Percentiles rank a stretch among this genome's conserved stretches.
phyloP scores from a whole-genome alignment of 768 basidiomycete genomes.

The Mycena kentingensis region DNA sequence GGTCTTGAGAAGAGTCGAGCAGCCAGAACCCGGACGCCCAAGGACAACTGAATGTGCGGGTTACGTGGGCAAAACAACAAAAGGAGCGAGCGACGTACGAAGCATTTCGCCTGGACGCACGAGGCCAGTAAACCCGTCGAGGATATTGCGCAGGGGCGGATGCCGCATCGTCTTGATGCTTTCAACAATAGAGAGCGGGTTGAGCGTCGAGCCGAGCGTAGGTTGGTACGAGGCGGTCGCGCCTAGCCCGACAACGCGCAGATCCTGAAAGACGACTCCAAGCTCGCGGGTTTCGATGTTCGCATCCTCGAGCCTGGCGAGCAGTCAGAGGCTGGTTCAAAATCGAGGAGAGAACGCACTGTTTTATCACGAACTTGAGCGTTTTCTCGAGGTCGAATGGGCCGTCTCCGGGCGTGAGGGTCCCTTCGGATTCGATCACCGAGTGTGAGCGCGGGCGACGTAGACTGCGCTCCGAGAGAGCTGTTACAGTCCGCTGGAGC shows the following conservation, averaged over 20 bases:
- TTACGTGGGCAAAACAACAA: neutral
- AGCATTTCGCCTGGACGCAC: conserved; percentile 77
- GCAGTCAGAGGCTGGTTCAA: neutral
- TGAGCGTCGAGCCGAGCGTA: conserved; percentile 56
- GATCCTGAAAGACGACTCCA: conserved; percentile 53
- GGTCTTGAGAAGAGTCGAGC: conserved; percentile 79
- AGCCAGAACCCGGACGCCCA: conserved; percentile 84
- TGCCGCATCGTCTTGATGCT: conserved; percentile 51
- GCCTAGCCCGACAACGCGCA: conserved; percentile 53
- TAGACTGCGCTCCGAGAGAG: conserved; percentile 10
- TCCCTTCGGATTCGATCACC: conserved; percentile 18
- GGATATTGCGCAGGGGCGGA: conserved; percentile 63
- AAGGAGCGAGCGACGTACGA: conserved; percentile 46
- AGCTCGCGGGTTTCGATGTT: conserved; percentile 42
- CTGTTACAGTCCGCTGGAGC: conserved; percentile 28
- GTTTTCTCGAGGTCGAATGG: conserved; percentile 35
- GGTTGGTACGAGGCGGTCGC: conserved; percentile 45
- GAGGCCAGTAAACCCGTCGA: conserved; percentile 64
- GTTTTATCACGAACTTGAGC: conserved; percentile 27
- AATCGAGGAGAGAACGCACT: conserved; percentile 21
- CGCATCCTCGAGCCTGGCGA: conserved; percentile 34
- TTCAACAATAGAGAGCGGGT: conserved; percentile 43
- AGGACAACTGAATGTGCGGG: conserved; percentile 71
- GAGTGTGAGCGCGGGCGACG: neutral
- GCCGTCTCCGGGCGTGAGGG: conserved; percentile 26